Evolutionary conservation across 2,329 filamentous ascomycete genomes (phyloP).

Genomic region (Cadophora gregata): DNA sequence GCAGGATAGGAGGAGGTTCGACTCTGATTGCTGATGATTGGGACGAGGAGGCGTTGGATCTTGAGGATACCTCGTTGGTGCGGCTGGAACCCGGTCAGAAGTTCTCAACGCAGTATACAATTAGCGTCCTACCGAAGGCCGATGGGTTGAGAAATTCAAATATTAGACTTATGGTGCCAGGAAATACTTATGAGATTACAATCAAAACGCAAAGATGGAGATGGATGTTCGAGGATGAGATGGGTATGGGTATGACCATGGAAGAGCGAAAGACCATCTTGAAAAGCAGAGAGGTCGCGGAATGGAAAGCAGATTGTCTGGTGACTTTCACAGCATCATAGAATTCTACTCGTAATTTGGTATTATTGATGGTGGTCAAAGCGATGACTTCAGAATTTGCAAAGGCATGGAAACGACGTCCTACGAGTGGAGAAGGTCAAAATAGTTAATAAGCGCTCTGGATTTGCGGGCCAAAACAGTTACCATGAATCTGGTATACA

Average conservation of each 20-base stretch:
- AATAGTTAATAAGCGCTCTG: neutral
- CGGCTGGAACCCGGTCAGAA: conserved; percentile 11
- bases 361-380: conserved; percentile 1
- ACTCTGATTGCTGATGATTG: conserved; percentile 12
- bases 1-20: conserved; percentile 10
- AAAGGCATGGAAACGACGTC: neutral
- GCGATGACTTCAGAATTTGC: neutral
- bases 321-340: neutral
- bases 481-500: neutral
- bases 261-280: conserved; percentile 1
- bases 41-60: conserved; percentile 9
- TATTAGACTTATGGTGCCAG: conserved; percentile 3
- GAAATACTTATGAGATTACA: conserved; percentile 4
- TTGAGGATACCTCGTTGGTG: conserved; percentile 5
- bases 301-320: neutral
- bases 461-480: neutral
- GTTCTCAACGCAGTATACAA: conserved; percentile 5
- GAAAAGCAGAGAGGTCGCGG: conserved; percentile 1
- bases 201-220: conserved; percentile 3
- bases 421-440: neutral
- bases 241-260: neutral
- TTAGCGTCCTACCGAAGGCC: conserved; percentile 9
- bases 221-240: conserved; percentile 2
- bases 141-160: conserved; percentile 7
- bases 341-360: conserved; percentile 3